These are phyloP conservation scores for Coemansia sp. DNA, from an alignment of 192 early-diverging fungal genomes.

Conservation along the genomic window DNA sequence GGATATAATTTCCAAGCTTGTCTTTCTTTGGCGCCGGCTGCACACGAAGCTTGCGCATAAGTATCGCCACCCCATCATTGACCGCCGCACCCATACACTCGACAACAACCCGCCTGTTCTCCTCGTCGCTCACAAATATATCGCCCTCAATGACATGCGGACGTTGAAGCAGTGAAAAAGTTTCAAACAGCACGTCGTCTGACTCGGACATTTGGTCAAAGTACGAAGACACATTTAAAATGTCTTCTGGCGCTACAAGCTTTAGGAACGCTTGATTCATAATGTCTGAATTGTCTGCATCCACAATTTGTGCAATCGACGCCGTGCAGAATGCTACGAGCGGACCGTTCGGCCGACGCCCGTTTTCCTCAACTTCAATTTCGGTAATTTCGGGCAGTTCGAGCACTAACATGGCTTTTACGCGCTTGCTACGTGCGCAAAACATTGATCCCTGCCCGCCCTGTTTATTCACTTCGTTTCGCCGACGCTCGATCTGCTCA, in stretches of 20 bases:
- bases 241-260: slow-evolving; percentile 46
- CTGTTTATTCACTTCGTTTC: background rate
- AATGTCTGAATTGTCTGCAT: slow-evolving; percentile 34
- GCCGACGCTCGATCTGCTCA: background rate
- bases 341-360: slow-evolving; percentile 24
- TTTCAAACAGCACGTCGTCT: slow-evolving; percentile 37
- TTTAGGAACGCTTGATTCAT: slow-evolving; percentile 37
- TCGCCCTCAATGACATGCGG: slow-evolving; percentile 48
- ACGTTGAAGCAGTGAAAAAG: slow-evolving; percentile 37
- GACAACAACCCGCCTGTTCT: slow-evolving; percentile 34
- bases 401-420: slow-evolving; percentile 40
- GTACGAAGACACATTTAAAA: slow-evolving; percentile 26
- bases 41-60: background rate
- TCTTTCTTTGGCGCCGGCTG: slow-evolving; percentile 20
- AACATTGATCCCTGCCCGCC: slow-evolving; percentile 27
- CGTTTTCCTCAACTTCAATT: slow-evolving; percentile 7
- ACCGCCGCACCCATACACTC: slow-evolving; percentile 31
- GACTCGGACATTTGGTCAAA: slow-evolving; percentile 35
- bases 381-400: slow-evolving; percentile 25
- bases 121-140: slow-evolving; percentile 22
- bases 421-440: slow-evolving; percentile 22
- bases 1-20: slow-evolving; percentile 22
- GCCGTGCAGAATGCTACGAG: slow-evolving; percentile 42
- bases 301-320: slow-evolving; percentile 27
- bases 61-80: background rate